Evolutionary conservation across 108 stramenopile genomes (phyloP), one percentile per base, ranked within the genome.

Genomic region (Nitzschia sp.): DNA sequence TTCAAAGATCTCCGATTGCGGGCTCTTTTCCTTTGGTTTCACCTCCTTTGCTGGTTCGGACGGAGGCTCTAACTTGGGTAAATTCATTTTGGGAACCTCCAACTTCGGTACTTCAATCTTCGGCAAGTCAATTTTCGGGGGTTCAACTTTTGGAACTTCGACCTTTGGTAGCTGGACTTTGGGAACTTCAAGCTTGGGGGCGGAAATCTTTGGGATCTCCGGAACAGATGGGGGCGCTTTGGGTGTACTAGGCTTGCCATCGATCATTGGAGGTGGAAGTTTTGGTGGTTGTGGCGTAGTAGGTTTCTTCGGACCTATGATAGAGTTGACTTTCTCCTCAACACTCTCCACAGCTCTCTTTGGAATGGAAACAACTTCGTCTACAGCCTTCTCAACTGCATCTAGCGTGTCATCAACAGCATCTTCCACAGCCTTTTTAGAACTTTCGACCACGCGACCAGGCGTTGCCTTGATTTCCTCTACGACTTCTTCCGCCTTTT

Each of bases 381-480:
- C 88, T 2, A 88, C 83, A 48, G 68, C 77, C 35, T 77, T 75
- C 28, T 68, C 75, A 31, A 85, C 70, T 5, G 80, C 76, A 55
- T 85, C 80, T 26, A 83, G 58, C 23, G 73, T 80, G 36, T 83
- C 78, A 61, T 89, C 73, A 31, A 85, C 70, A 16, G 86, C 78
- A 41, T 74, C 79, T 48, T 82, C 76, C 1, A 73, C 58, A 15
- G 76, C 76, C 41, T 69, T 74, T 46, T 71, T 76, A 19, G 83
- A 73, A 16, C 58, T 46, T 3, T 87, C 83, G 0, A 63, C 86
- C 46, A 91, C 80, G 48, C 68, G 75, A 33, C 87, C 85, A 0
- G 93, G 93, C 2, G 88, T 87, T 25, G 83, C 87, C 69, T 80
- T 73, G 70, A 82, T 76, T 66, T 78, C 82, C n/a, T 76, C 74